phyloP scores from a whole-genome alignment of 495 filamentous ascomycete species.

The Polyplosphaeria fusca region DNA sequence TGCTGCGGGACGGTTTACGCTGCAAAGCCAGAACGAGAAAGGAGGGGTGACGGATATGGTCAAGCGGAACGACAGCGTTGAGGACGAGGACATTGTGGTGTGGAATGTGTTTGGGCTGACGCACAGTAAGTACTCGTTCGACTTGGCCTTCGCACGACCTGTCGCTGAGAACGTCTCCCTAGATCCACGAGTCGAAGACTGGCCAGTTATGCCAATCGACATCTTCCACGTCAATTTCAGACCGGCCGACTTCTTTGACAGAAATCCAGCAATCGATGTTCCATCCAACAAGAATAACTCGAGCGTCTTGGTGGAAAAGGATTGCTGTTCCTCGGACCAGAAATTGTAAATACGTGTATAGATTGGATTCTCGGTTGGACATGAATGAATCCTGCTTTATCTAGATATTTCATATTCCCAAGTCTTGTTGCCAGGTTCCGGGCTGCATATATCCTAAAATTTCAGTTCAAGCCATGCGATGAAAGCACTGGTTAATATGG shows the following conservation, averaged over 20 bases:
- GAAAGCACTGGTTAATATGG: too few relatives aligned
- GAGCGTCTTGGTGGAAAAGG: constrained; percentile 44
- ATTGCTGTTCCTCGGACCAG: constrained; percentile 16
- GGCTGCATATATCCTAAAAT: too few relatives aligned
- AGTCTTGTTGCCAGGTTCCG: too few relatives aligned
- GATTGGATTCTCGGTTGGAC: not conserved
- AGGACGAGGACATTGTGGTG: constrained; percentile 53
- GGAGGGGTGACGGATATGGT: constrained; percentile 46
- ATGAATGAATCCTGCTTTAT: not conserved
- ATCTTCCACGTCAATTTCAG: constrained; percentile 57
- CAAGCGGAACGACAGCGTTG: constrained; percentile 42
- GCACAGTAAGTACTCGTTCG: constrained; percentile 40
- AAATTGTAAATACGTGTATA: constrained; percentile 8
- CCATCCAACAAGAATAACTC: constrained; percentile 52
- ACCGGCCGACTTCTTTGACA: constrained; percentile 54
- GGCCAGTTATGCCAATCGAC: constrained; percentile 60
- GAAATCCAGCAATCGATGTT: constrained; percentile 55
- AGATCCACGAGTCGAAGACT: constrained; percentile 53
- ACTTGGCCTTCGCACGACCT: too few relatives aligned
- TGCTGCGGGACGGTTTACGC: constrained; percentile 34
- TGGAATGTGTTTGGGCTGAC: constrained; percentile 62
- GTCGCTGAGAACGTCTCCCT: not conserved
- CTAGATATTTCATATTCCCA: too few relatives aligned
- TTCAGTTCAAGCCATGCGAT: too few relatives aligned
- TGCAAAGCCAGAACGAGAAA: constrained; percentile 45